These are phyloP conservation scores for Nigrospora osmanthi DNA, from an alignment of 2,329 filamentous ascomycete genomes.

Conservation along the genomic window DNA sequence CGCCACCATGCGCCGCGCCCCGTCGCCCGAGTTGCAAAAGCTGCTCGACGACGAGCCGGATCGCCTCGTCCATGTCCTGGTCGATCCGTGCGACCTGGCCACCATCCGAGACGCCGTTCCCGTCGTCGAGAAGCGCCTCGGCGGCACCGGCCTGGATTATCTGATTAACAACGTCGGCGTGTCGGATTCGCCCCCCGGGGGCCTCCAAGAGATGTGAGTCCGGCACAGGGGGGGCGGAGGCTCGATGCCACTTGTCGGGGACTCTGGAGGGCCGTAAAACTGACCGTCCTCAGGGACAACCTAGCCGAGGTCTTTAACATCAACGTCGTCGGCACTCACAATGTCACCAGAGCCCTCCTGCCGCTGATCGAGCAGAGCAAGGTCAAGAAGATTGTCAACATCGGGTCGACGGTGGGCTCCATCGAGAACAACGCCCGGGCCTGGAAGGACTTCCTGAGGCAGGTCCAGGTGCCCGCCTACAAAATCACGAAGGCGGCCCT, in stretches of 20 bases:
- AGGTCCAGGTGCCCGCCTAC: conserved; percentile 22
- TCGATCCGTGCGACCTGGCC: conserved; percentile 26
- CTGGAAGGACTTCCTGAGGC: conserved; percentile 10
- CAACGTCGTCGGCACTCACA: conserved; percentile 22
- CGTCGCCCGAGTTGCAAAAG: conserved; percentile 23
- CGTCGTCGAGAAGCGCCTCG: conserved; percentile 21
- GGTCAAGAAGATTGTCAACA: conserved; percentile 34
- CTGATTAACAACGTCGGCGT: conserved; percentile 30
- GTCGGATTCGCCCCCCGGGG: conserved; percentile 13
- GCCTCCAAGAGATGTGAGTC: conserved; percentile 5
- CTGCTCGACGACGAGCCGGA: conserved; percentile 23
- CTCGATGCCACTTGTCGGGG: too few species aligned
- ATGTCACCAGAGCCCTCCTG: conserved; percentile 28
- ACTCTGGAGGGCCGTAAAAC: background rate
- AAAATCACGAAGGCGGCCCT: conserved; percentile 36
- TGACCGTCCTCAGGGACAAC: conserved; percentile 8
- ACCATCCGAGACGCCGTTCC: conserved; percentile 25
- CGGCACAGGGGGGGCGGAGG: background rate
- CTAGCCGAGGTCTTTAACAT: conserved; percentile 20
- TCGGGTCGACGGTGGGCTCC: conserved; percentile 22
- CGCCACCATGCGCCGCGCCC: conserved; percentile 25
- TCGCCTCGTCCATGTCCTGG: conserved; percentile 24
- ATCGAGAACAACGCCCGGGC: conserved; percentile 7
- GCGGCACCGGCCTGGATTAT: conserved; percentile 33
- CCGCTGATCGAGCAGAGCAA: conserved; percentile 27